These are phyloP conservation scores for Monotropa hypopitys DNA, from an alignment of 179 eudicot species.

Conservation along the genomic window DNA sequence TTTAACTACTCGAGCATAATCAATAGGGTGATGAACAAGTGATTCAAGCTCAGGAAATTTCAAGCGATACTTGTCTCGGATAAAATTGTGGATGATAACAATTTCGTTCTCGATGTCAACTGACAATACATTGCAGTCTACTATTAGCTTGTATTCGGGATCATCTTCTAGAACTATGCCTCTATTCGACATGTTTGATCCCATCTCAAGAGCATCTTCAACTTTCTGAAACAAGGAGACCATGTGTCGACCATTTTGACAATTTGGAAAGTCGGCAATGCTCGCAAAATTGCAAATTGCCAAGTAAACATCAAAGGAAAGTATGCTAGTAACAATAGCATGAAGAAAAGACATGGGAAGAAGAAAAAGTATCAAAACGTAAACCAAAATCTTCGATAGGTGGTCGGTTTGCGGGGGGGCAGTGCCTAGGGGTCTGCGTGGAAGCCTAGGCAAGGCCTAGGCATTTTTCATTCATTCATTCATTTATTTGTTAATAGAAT, in stretches of 20 bases:
- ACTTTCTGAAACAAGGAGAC: constrained; percentile 57
- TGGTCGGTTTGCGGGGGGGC: too few relatives aligned
- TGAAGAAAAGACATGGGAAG: background rate
- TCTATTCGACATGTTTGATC: constrained; percentile 41
- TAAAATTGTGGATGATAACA: constrained; percentile 71
- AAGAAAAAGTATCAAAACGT: background rate
- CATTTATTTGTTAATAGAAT: too few relatives aligned
- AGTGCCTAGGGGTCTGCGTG: too few relatives aligned
- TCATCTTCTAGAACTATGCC: constrained; percentile 81
- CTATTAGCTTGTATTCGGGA: constrained; percentile 85
- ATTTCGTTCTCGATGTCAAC: constrained; percentile 94
- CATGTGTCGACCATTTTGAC: background rate
- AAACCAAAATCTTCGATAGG: background rate
- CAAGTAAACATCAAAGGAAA: background rate
- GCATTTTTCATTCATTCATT: too few relatives aligned
- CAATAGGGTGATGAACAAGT: constrained; percentile 93
- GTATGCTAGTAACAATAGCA: background rate
- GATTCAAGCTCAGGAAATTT: constrained; percentile 96
- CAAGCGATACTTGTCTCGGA: constrained; percentile 81
- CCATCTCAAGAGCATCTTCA: constrained; percentile 66
- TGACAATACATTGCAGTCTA: constrained; percentile 75
- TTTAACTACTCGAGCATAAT: constrained; percentile 88
- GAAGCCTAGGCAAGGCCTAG: too few relatives aligned
- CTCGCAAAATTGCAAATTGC: background rate
- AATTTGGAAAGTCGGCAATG: background rate